Percentiles rank a stretch among this genome's conserved stretches.
Conservation (phyloP, 208 protist genomes). For the Dictyostelium gargantuum region DNA sequence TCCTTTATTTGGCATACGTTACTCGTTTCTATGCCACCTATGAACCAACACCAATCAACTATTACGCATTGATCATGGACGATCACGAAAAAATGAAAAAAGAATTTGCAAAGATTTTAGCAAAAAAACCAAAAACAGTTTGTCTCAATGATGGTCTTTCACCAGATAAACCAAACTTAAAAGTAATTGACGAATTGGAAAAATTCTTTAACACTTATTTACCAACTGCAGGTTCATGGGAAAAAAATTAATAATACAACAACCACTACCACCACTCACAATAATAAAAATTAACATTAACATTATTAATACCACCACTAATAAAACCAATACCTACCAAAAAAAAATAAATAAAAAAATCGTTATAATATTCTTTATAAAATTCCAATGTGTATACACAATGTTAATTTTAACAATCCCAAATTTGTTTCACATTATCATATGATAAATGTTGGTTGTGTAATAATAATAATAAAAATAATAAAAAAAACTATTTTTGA, state of each 20-base stretch:
- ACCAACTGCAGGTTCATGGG: background rate
- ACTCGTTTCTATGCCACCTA: conserved; percentile 9
- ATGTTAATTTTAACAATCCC: too few species aligned
- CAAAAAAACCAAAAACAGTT: conserved; percentile 16
- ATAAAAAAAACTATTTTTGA: background rate
- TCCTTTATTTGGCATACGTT: conserved; percentile 22
- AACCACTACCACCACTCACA: background rate
- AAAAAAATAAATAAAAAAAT: too few species aligned
- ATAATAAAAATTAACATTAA: too few species aligned
- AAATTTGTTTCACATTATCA: too few species aligned
- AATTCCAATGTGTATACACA: too few species aligned
- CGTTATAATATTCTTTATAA: too few species aligned
- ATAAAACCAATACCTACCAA: too few species aligned
- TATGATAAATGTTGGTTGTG: too few species aligned
- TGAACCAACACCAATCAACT: conserved; percentile 25
- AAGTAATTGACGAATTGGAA: conserved; percentile 15
- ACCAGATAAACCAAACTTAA: conserved; percentile 18
- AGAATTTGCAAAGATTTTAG: conserved; percentile 1
- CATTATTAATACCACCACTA: too few species aligned
- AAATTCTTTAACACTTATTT: conserved; percentile 46
- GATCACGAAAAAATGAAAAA: conserved; percentile 24
- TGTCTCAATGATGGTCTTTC: conserved; percentile 47
- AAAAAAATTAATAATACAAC: background rate
- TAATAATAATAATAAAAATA: background rate
- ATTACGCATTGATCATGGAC: conserved; percentile 31